Evolutionary conservation across 306 rosid species (phyloP), one percentile per base, ranked within the genome.

Genomic region (Vachellia collinsii): DNA sequence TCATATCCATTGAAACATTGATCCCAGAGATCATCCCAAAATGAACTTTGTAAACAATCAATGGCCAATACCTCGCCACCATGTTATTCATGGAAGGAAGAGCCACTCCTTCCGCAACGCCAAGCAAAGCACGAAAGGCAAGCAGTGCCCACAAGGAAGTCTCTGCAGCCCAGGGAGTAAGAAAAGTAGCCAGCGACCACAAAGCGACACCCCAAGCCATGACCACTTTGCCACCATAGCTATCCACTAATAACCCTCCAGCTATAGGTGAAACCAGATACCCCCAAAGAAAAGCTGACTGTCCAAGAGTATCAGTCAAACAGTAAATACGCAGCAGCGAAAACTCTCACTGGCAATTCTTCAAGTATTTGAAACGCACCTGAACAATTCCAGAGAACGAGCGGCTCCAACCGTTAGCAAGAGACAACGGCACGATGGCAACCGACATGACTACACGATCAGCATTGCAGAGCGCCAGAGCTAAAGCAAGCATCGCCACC

Each of bases 271-370:
- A 93, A 76, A 82, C 56, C 77, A 94, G 72, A 84, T 94, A 94
- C 3, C 99, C 99, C 99, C 99, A 94, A 6, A 94, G 93, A 86
- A 94, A 94, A 42, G 99, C 89, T n/a, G 99, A 94, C 99, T 93
- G 92, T 70, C 71, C 80, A 89, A 38, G 67, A 86, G 76, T 37
- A 48, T 82, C 65, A 81, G 69, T 80, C 72, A 80, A 72, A 47
- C 68, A 61, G 67, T 39, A 51, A 79, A 80, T 82, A 46, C 23
- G 51, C 22, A 56, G 50, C 50, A 67, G 44, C 34, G 22, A 1
- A 81, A 6, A 56, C 73, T 29, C 53, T 5, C 46, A 82, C 14
- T 54, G 66, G 41, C 68, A 84, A 36, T 69, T 65, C 34, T 8
- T 79, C 77, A 23, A 85, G 59, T 77, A 75, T 4, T 25, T 74